These are phyloP conservation scores for Annona cherimola DNA, from an alignment of 164 flowering plant genomes.

Conservation along the genomic window DNA sequence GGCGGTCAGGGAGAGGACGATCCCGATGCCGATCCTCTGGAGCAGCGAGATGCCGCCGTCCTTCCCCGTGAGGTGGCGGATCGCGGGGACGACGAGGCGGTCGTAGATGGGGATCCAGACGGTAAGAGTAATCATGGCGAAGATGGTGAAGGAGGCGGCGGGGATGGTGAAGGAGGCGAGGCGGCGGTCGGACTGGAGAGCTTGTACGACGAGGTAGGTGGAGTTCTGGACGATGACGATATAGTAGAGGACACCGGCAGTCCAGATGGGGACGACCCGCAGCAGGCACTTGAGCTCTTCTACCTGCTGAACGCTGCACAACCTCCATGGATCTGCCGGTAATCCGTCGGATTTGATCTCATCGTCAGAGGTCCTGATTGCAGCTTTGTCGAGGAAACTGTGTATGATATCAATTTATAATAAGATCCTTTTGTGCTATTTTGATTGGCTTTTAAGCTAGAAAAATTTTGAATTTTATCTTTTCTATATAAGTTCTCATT, in stretches of 20 bases:
- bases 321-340: slow-evolving; percentile 63
- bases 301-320: slow-evolving; percentile 64
- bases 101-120: slow-evolving; percentile 66
- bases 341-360: slow-evolving; percentile 51
- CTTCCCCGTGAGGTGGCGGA: slow-evolving; percentile 29
- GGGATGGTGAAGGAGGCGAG: slow-evolving; percentile 45
- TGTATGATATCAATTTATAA: too few species aligned
- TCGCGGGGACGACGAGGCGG: slow-evolving; percentile 37
- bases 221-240: slow-evolving; percentile 29
- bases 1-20: slow-evolving; percentile 30
- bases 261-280: slow-evolving; percentile 71
- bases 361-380: slow-evolving; percentile 48
- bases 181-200: slow-evolving; percentile 45
- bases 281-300: slow-evolving; percentile 77
- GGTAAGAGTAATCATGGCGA: slow-evolving; percentile 41
- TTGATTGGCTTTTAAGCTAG: too few species aligned
- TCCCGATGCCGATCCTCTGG: slow-evolving; percentile 52
- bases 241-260: slow-evolving; percentile 35
- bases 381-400: slow-evolving; percentile 80
- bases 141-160: slow-evolving; percentile 44
- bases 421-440: too few species aligned
- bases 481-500: too few species aligned
- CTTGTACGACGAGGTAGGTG: slow-evolving; percentile 46
- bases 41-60: slow-evolving; percentile 54
- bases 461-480: too few species aligned